phyloP scores from a whole-genome alignment of 2,329 filamentous ascomycete species.

The Pseudogymnoascus sp. region DNA sequence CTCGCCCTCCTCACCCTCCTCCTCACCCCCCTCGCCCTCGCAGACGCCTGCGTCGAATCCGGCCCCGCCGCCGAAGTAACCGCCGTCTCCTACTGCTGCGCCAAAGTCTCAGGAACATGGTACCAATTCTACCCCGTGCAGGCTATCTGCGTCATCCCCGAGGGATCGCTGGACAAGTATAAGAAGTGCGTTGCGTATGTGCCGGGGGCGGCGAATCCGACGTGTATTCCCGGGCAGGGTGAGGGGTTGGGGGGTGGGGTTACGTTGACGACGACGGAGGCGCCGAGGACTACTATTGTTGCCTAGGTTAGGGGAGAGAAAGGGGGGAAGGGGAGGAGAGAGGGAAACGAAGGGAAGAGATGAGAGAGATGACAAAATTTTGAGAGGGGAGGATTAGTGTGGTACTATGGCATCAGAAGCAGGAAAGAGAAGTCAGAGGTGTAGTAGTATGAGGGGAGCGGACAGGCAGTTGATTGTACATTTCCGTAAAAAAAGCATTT shows the following conservation, averaged over 20 bases:
- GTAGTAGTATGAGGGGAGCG: not conserved
- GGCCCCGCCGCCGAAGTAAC: constrained; percentile 18
- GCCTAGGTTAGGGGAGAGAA: not conserved
- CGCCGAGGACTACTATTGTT: not conserved
- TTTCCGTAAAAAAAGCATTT: not conserved
- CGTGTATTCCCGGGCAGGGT: constrained; percentile 20
- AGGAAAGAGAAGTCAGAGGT: not conserved
- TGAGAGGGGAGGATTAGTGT: not conserved
- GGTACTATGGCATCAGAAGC: not conserved
- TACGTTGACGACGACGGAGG: not conserved
- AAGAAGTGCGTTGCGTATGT: constrained; percentile 14
- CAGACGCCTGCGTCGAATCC: constrained; percentile 20
- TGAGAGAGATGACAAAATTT: not conserved
- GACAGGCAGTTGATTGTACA: not conserved
- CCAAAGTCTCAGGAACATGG: constrained; percentile 18
- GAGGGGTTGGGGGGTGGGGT: constrained; percentile 10
- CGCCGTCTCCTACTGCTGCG: constrained; percentile 18
- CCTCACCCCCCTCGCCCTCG: constrained; percentile 14
- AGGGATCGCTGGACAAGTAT: constrained; percentile 7
- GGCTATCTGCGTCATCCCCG: constrained; percentile 19
- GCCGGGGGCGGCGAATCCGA: constrained; percentile 15
- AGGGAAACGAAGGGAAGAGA: not conserved
- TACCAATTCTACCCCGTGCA: constrained; percentile 22
- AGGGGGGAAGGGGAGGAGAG: not conserved
- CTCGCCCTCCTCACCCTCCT: constrained; percentile 1